Evolutionary conservation across 1,139 yeast species (phyloP), one percentile per base, ranked within the genome.

Genomic region (Nakaseomyces uthaithaninus): DNA sequence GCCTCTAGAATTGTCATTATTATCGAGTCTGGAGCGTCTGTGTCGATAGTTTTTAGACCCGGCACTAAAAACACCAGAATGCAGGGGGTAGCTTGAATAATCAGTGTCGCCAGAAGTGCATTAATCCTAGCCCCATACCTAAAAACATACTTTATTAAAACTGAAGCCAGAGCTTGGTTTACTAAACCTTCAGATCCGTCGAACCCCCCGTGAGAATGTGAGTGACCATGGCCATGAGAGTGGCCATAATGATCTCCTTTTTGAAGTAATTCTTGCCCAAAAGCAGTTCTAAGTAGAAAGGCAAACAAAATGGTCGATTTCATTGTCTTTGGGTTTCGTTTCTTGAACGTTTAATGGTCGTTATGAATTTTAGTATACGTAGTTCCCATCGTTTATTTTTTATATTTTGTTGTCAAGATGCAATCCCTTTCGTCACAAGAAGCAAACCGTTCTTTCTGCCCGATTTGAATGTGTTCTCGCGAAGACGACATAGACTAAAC

Each of bases 81-180:
- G 50, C 74, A 75, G 26, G 87, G 84, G 5, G 80, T 72, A 0
- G 80, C 74, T 5, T 82, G 75, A 33, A 79, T 72, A 50, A 75
- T 69, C 0, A 76, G 57, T 0, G 83, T 76, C 2, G 86, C 85
- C 31, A 78, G 52, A 8, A 80, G 36, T 0, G 85, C 72, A 52
- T 80, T 80, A 38, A 68, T 67, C 2, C 72, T 46, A 14, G 60
- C 46, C 8, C 42, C 39, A 28, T 43, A 48, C 9, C 48, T 49
- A 26, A 54, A 54, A 2, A 50, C 17, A 30, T 44, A 33, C 6
- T 44, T 28, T 26, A 44, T 42, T 10, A 43, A 26, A 23, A 25
- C 12, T n/a, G 24, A 19, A 11, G 25, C 24, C n/a, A 20, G 19
- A 5, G 25, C 24, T 20, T 31, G 25, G 16, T 31, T 19, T 2